These are phyloP conservation scores for Xylaria flabelliformis DNA, from an alignment of 495 filamentous ascomycete genomes.

Conservation along the genomic window DNA sequence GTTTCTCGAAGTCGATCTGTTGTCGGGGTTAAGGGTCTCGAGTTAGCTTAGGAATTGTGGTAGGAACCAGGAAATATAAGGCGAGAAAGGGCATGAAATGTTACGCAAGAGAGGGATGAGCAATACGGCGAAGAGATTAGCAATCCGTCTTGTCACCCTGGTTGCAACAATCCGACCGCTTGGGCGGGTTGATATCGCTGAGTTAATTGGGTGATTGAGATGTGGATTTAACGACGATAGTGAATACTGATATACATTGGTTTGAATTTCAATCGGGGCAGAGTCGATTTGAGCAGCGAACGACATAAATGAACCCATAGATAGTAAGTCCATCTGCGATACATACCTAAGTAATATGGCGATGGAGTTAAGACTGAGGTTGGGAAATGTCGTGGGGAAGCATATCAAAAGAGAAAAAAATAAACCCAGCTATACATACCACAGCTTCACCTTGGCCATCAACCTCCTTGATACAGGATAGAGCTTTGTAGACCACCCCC, in stretches of 20 bases:
- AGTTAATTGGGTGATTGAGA: neutral
- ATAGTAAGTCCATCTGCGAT: neutral
- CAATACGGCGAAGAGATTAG: neutral
- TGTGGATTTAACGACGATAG: neutral
- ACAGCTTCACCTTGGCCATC: neutral
- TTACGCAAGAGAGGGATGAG: neutral
- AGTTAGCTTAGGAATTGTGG: neutral
- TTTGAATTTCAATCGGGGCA: neutral
- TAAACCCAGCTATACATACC: neutral
- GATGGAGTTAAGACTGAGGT: neutral
- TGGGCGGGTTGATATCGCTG: neutral
- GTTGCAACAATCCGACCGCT: neutral
- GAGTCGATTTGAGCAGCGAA: neutral
- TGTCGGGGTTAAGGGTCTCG: neutral
- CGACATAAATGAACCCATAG: neutral
- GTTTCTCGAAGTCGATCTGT: constrained; percentile 10
- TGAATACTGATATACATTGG: neutral
- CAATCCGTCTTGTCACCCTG: neutral
- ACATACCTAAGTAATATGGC: neutral
- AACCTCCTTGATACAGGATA: neutral
- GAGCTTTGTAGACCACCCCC: neutral
- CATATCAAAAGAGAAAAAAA: neutral
- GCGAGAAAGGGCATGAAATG: neutral
- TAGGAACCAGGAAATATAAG: neutral
- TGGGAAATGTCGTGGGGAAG: neutral